Base-by-base conservation (phyloP, 176 grass and related monocot genomes). In the Ensete ventricosum region DNA sequence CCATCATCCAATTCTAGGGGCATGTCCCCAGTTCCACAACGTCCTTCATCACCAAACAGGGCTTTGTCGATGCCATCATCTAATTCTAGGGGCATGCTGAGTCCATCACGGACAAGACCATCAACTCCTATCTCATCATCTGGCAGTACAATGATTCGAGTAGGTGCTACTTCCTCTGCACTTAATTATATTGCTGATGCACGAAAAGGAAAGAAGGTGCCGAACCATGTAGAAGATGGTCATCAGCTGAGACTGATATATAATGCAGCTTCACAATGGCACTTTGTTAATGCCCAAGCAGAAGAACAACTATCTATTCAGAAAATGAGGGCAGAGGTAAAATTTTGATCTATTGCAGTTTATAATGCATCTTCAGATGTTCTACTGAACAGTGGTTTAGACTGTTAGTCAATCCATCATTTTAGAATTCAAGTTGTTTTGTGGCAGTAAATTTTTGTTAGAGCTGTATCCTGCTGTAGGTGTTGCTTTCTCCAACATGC, bases 291-390 rank as follows among this genome's bases (percentile, higher is more conserved):
- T 91, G 88, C 90, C 26, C 89, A 83, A 71, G 69, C 80, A 60
- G 88, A 93, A 76, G 90, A 93, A 78, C 82, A 87, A 75, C 55
- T 82, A 75, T 85, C 81, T 29, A 89, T 85, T 87, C 84, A 98
- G 62, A 93, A 98, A 82, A 89, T 89, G 76, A 87, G 52, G 82
- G 77, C 90, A 64, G 88, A 98, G 95, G 95, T 98, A 85, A 74
- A 78, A 21, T 50, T 60, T 63, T 24, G 21, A 16, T 76, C 48
- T 4, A 8, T 68, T 14, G 34, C 34, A 43, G 34, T 43, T 43
- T 6, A 43, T 25, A 43, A 43, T 43, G 34, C 34, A 43, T 43
- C 34, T 43, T 43, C 34, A 43, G 34, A 43, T 43, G 5, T 43
- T 43, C 34, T 60, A 1, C n/a, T 60, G 7, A 8, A 58, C 8